Conservation (phyloP, 2,329 filamentous ascomycete species). For the Colletotrichum incanum region DNA sequence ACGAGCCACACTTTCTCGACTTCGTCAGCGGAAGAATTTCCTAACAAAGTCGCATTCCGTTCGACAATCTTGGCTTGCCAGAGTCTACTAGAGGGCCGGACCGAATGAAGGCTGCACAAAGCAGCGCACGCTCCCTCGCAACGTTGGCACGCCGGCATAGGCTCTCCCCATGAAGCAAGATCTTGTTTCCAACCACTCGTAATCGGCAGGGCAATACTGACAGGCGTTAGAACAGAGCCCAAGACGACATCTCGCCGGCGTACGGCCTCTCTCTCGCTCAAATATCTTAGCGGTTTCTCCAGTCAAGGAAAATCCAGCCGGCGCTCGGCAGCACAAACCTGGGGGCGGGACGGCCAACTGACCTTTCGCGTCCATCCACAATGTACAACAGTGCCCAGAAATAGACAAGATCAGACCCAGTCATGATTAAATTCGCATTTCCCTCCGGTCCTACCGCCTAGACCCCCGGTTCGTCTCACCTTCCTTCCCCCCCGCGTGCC, state of each 20-base stretch:
- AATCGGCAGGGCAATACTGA: not conserved
- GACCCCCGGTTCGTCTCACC: slow-evolving; percentile 20
- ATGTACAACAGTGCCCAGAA: slow-evolving; percentile 13
- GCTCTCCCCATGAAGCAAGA: not conserved
- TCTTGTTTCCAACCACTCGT: not conserved
- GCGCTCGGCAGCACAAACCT: slow-evolving; percentile 16
- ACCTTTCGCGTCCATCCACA: slow-evolving; percentile 23
- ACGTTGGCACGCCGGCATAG: not conserved
- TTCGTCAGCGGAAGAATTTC: slow-evolving; percentile 27
- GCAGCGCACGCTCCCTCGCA: not conserved
- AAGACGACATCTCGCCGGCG: slow-evolving; percentile 21
- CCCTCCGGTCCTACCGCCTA: slow-evolving; percentile 1
- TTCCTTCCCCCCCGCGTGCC: slow-evolving; percentile 12
- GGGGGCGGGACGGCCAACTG: slow-evolving; percentile 26
- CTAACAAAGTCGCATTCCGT: slow-evolving; percentile 32
- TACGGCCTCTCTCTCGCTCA: slow-evolving; percentile 11
- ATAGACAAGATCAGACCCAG: slow-evolving; percentile 34
- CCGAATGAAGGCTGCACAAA: slow-evolving; percentile 26
- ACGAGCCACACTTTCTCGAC: slow-evolving; percentile 1
- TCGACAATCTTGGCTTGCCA: slow-evolving; percentile 1
- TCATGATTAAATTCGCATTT: slow-evolving; percentile 20
- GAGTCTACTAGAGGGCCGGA: slow-evolving; percentile 5
- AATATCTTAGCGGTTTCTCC: slow-evolving; percentile 9
- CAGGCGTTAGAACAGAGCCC: not conserved
- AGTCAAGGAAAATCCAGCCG: slow-evolving; percentile 11